Conservation (phyloP, 176 grass and related monocot species). For the Thalia dealbata region DNA sequence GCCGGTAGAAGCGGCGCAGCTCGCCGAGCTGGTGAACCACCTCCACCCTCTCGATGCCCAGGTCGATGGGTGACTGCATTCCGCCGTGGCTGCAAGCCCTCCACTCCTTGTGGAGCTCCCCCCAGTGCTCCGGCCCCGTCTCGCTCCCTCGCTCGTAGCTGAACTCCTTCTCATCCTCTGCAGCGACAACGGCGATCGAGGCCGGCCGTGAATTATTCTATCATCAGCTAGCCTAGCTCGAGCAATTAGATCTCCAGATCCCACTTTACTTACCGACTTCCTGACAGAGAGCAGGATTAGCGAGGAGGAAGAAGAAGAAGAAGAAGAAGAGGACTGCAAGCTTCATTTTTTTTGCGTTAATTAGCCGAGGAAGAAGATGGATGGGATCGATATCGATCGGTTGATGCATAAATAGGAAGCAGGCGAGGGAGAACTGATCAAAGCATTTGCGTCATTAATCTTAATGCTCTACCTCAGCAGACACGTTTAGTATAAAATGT, state of each 20-base stretch:
- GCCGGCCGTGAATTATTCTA: no score
- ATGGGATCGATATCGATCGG: no score
- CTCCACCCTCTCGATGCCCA: conserved; percentile 22
- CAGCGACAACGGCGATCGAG: not conserved
- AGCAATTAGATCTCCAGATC: not conserved
- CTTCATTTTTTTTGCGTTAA: not conserved
- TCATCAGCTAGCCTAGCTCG: no score
- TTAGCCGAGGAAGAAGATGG: no score
- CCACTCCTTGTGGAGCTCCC: conserved; percentile 47
- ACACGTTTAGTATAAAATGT: no score
- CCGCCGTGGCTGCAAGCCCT: conserved; percentile 31
- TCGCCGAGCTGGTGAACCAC: conserved; percentile 24
- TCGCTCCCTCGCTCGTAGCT: conserved; percentile 29
- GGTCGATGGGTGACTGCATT: conserved; percentile 73
- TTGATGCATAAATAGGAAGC: no score
- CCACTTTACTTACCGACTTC: conserved; percentile 5
- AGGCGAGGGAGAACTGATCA: no score
- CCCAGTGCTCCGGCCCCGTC: conserved; percentile 57
- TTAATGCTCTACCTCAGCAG: no score
- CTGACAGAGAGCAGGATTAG: not conserved
- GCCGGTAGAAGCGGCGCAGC: conserved; percentile 17
- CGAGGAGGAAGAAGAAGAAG: not conserved
- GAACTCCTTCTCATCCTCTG: conserved; percentile 49
- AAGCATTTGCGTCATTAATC: no score
- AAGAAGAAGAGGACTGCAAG: not conserved